A percentile compares a stretch with the other conserved stretches of the same genome.
phyloP scores from a whole-genome alignment of 139 green algal genomes.

The Chlamydomonas sp. region DNA sequence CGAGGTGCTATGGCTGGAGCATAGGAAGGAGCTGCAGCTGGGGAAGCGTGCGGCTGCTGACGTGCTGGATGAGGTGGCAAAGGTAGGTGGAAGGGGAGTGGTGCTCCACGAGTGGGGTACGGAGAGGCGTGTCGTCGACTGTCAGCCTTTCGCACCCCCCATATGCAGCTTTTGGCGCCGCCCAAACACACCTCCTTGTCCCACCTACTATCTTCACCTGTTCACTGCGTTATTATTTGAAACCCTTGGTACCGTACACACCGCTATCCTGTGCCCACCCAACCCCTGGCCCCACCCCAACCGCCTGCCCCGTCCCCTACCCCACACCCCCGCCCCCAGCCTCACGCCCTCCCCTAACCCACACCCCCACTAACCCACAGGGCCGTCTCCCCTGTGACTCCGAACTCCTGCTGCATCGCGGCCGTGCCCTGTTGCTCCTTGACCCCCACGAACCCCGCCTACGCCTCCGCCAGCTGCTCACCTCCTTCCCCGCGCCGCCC shows the following conservation, averaged over 20 bases:
- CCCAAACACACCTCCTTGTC: no score
- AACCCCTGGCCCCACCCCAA: no score
- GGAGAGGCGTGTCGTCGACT: not conserved
- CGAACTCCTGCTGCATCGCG: conserved; percentile 8
- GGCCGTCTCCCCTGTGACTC: conserved; percentile 24
- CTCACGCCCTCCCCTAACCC: not conserved
- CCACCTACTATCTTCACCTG: no score
- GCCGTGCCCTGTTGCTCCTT: not conserved
- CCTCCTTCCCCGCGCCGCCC: not conserved
- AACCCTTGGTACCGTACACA: no score
- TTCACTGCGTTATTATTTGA: no score
- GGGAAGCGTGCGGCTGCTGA: conserved; percentile 2
- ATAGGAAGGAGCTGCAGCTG: conserved; percentile 7
- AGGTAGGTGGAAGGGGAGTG: not conserved
- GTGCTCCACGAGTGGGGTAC: not conserved
- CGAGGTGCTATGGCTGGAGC: conserved; percentile 6
- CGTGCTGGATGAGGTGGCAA: conserved; percentile 11
- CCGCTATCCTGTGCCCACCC: no score
- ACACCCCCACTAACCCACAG: not conserved
- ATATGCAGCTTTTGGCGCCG: no score
- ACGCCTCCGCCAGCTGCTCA: conserved; percentile 9
- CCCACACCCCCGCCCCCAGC: not conserved
- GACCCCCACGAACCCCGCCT: conserved; percentile 14
- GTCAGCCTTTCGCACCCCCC: not conserved
- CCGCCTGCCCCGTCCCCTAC: not conserved